Percentiles rank a stretch among this genome's conserved stretches.
Conservation (phyloP, 2,329 filamentous ascomycete species). For the Blastomyces percursus region DNA sequence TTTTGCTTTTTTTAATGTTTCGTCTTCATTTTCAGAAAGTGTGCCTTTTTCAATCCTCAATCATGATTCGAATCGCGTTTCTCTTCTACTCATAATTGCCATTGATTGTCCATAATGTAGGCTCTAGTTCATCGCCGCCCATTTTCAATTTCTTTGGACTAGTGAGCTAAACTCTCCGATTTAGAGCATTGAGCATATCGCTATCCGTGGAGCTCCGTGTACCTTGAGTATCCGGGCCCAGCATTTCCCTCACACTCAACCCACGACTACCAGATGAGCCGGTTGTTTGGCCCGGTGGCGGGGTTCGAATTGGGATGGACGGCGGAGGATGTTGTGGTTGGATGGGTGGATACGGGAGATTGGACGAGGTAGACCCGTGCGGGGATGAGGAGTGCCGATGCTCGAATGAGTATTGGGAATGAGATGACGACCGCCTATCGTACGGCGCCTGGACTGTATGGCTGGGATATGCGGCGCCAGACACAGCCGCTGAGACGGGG, state of each 20-base stretch:
- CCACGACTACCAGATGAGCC: slow-evolving; percentile 28
- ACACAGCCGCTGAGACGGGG: slow-evolving; percentile 36
- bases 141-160: not conserved
- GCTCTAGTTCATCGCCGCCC: not conserved
- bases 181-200: slow-evolving; percentile 40
- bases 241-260: slow-evolving; percentile 40
- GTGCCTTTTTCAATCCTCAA: not conserved
- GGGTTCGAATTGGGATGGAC: slow-evolving; percentile 22
- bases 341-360: slow-evolving; percentile 27
- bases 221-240: slow-evolving; percentile 31
- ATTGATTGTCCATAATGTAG: not conserved
- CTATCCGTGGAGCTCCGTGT: slow-evolving; percentile 38
- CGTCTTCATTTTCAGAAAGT: not conserved
- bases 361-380: slow-evolving; percentile 22
- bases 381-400: slow-evolving; percentile 34
- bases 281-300: slow-evolving; percentile 31
- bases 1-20: slow-evolving; percentile 5
- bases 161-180: slow-evolving; percentile 24
- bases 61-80: not conserved
- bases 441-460: slow-evolving; percentile 26
- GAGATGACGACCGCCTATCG: slow-evolving; percentile 36
- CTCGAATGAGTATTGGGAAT: slow-evolving; percentile 35
- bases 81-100: not conserved
- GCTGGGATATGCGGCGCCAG: slow-evolving; percentile 33
- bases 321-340: slow-evolving; percentile 20